Percentiles rank a stretch among this genome's conserved stretches.
Conservation (phyloP, 73 alveolate species). For the Halteria grandinella region DNA sequence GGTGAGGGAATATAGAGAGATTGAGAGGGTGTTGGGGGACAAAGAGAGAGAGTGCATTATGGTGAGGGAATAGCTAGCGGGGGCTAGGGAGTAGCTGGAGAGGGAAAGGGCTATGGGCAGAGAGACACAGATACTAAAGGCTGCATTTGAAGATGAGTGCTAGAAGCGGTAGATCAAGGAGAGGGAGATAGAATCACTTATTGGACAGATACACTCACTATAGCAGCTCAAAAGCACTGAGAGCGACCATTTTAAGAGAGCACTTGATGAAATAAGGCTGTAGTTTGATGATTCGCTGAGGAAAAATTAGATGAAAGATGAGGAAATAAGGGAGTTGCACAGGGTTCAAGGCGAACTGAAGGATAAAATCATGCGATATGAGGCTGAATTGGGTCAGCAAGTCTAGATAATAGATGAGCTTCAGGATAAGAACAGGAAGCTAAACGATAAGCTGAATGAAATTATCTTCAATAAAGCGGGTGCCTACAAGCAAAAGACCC, state of each 20-base stretch:
- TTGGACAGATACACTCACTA: not conserved
- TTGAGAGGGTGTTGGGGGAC: constrained; percentile 1
- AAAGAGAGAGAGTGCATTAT: not conserved
- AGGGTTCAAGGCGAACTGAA: not conserved
- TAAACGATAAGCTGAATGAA: constrained; percentile 36
- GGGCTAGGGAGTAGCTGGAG: not conserved
- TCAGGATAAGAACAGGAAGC: constrained; percentile 10
- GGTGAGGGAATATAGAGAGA: constrained; percentile 8
- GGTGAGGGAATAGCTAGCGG: not conserved
- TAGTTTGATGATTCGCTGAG: constrained; percentile 18
- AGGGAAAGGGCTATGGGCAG: not conserved
- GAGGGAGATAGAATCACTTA: constrained; percentile 11
- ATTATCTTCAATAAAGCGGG: constrained; percentile 31
- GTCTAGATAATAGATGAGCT: not conserved
- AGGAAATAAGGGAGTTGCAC: not conserved
- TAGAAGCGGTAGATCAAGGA: not conserved
- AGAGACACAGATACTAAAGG: not conserved
- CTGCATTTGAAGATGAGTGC: not conserved
- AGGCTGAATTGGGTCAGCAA: not conserved
- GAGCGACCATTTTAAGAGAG: not conserved
- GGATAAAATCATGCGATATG: not conserved
- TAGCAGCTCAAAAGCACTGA: not conserved
- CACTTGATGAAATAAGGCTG: constrained; percentile 14
- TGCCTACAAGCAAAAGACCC: constrained; percentile 18
- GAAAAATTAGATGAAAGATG: not conserved